Evolutionary conservation across 805 yeast species (phyloP), one percentile per base, ranked within the genome.

Genomic region (Candida sphagnicola): DNA sequence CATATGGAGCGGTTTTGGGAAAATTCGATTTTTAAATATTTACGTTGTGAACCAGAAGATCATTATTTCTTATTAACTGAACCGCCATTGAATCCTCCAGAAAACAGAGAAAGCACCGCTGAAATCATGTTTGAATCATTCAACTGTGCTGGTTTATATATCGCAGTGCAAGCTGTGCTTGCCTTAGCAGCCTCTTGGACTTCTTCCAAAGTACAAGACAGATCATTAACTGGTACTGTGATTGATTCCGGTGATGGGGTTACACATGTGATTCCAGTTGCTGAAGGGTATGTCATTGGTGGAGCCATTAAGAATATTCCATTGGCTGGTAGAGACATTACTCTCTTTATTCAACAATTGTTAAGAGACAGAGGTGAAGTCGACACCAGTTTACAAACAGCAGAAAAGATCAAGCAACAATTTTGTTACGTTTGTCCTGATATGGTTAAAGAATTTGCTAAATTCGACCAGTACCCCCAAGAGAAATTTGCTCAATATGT

Each of bases 1-100:
- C 97, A 93, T 59, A 93, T 93, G 99, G 99, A 93, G 65, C 77
- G 99, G 59, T 91, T 89, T 64, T 93, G 99, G 99, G 98, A 93
- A 58, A 85, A 86, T 55, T 87, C 96, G 34, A 90, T 93, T 56
- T 93, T 93, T 72, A 91, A 93, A 67, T 93, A 93, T 61, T 75
- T 93, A 51, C 80, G 96, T 62, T 88, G 98, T 61, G 99, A 93
- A 66, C 99, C 99, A 12, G 99, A 93, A 62, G 99, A 93, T 65
- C 99, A 93, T 58, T 89, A 87, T 59, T 93, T 93, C 65, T 70
- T 93, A 41, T 68, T 93, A 51, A 93, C 99, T 37, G 99, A 93
- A 67, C 99, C 99, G 8, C 99, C 99, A 16, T 77, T 93, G 49
- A 93, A 93, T 57, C 97, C 99, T n/a, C 99, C 99, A 5, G 99